These are phyloP conservation scores for Alnus glutinosa DNA, from an alignment of 306 rosid species.

Conservation along the genomic window DNA sequence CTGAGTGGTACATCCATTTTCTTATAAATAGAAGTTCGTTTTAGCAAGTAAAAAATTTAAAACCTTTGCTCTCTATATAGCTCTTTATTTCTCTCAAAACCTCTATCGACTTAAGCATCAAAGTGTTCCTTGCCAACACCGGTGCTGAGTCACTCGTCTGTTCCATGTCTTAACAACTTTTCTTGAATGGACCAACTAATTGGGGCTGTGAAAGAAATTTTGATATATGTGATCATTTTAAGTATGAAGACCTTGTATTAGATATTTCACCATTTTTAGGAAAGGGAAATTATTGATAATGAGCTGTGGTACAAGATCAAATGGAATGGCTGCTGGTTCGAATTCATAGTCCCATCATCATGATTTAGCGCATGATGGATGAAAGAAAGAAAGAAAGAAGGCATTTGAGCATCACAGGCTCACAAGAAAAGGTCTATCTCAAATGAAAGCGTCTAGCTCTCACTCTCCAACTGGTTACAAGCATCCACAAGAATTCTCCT, in stretches of 20 bases:
- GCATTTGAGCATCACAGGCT: not conserved
- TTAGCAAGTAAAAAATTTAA: too few relatives aligned
- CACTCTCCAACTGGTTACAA: slow-evolving; percentile 32
- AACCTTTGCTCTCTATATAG: too few relatives aligned
- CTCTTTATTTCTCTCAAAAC: too few relatives aligned
- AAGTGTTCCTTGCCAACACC: too few relatives aligned
- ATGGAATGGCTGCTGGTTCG: not conserved
- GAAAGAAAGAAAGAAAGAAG: not conserved
- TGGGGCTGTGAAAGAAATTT: too few relatives aligned
- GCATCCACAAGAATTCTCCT: slow-evolving; percentile 62
- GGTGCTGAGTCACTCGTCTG: too few relatives aligned
- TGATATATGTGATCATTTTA: not conserved
- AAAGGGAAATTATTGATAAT: not conserved
- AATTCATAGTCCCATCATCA: not conserved
- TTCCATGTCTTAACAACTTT: too few relatives aligned
- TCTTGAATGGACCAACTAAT: too few relatives aligned
- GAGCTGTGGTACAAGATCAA: not conserved
- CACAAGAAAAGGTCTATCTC: not conserved
- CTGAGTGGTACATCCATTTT: too few relatives aligned
- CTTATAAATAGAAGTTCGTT: too few relatives aligned
- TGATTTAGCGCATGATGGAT: too few relatives aligned
- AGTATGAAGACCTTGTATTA: not conserved
- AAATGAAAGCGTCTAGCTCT: not conserved
- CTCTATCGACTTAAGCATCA: too few relatives aligned
- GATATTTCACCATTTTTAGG: not conserved